phyloP scores from a whole-genome alignment of 2,329 filamentous ascomycete genomes.

The Dichotomopilus funicola region DNA sequence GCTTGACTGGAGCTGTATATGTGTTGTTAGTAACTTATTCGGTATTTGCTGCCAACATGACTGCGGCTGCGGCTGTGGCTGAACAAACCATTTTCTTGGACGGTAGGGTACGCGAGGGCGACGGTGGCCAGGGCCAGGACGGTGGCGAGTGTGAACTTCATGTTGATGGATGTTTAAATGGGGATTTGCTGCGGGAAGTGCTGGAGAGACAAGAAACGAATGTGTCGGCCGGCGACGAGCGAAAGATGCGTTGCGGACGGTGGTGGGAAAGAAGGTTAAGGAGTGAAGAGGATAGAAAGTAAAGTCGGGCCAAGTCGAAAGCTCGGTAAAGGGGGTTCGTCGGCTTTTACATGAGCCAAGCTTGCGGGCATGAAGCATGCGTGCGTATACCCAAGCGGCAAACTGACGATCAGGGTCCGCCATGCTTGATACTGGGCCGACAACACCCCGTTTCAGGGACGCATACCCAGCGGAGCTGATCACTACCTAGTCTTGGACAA shows the following conservation, averaged over 20 bases:
- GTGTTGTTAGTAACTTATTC: not conserved
- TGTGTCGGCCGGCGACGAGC: conserved; percentile 49
- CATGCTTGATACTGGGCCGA: conserved; percentile 16
- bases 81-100: conserved; percentile 24
- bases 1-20: conserved; percentile 23
- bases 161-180: conserved; percentile 36
- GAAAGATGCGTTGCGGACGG: conserved; percentile 22
- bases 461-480: conserved; percentile 8
- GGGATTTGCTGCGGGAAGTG: conserved; percentile 5
- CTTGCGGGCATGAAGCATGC: conserved; percentile 23
- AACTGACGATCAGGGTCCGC: conserved; percentile 18
- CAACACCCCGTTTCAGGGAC: conserved; percentile 21
- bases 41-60: not conserved
- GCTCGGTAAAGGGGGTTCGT: conserved; percentile 13
- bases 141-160: conserved; percentile 46
- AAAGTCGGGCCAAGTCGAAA: conserved; percentile 14
- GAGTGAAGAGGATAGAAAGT: conserved; percentile 10
- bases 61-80: too few relatives aligned
- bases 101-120: conserved; percentile 36
- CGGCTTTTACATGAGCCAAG: conserved; percentile 1
- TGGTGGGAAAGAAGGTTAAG: conserved; percentile 16
- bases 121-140: conserved; percentile 42
- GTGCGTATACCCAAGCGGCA: conserved; percentile 24
- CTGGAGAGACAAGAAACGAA: conserved; percentile 26
- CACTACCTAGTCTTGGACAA: conserved; percentile 3